A percentile compares a stretch with the other conserved stretches of the same genome.
Conservation (phyloP, 1,139 yeast genomes). For the Lodderomyces pseudojiufengensis region DNA sequence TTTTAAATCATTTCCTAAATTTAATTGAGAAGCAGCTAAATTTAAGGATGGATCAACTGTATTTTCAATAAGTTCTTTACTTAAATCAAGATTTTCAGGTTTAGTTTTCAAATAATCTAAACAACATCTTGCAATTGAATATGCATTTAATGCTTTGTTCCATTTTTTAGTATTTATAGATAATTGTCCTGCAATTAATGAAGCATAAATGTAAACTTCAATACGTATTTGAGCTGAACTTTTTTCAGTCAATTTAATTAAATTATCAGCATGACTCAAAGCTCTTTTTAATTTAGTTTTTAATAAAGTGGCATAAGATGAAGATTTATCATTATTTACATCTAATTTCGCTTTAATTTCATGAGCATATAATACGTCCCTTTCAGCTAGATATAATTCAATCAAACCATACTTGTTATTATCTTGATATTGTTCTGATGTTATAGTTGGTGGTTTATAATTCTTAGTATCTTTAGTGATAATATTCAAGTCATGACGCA, state of each 20-base stretch:
- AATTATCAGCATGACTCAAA: slow-evolving; percentile 37
- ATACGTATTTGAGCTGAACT: slow-evolving; percentile 32
- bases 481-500: slow-evolving; percentile 55
- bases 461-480: slow-evolving; percentile 58
- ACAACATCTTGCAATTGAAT: slow-evolving; percentile 60
- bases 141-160: slow-evolving; percentile 48
- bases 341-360: slow-evolving; percentile 60
- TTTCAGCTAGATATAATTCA: slow-evolving; percentile 56
- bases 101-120: slow-evolving; percentile 45
- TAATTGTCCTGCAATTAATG: slow-evolving; percentile 58
- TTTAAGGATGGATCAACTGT: slow-evolving; percentile 68
- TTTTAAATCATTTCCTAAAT: slow-evolving; percentile 38
- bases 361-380: slow-evolving; percentile 65
- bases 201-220: slow-evolving; percentile 59
- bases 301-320: slow-evolving; percentile 51
- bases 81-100: slow-evolving; percentile 37
- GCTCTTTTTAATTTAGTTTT: slow-evolving; percentile 70
- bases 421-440: slow-evolving; percentile 42
- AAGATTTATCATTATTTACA: slow-evolving; percentile 38
- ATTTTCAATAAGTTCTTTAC: slow-evolving; percentile 55
- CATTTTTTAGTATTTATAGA: slow-evolving; percentile 60
- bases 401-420: slow-evolving; percentile 48
- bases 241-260: slow-evolving; percentile 40
- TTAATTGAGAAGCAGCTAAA: slow-evolving; percentile 50
- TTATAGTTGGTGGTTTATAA: slow-evolving; percentile 45